Percentiles rank a stretch among this genome's conserved stretches.
Evolutionary conservation across 345 rosid genomes (phyloP).

Genomic region (Cochlearia excelsa): DNA sequence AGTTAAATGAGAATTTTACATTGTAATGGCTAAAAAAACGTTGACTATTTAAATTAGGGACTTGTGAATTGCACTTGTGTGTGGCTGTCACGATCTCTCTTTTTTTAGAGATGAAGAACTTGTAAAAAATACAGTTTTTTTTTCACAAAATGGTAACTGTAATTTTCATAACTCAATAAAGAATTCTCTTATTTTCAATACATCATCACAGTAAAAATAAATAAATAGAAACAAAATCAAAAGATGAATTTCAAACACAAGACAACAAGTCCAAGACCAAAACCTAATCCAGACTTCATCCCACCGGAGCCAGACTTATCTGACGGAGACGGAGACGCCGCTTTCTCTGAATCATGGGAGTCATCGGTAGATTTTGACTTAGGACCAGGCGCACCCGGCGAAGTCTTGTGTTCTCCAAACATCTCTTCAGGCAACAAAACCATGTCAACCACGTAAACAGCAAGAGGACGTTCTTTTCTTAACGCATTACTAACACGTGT

Average conservation of each 20-base stretch:
- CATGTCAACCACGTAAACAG: slow-evolving; percentile 73
- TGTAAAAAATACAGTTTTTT: too few species aligned
- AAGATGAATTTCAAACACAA: slow-evolving; percentile 49
- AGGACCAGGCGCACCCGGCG: slow-evolving; percentile 43
- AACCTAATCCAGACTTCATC: slow-evolving; percentile 41
- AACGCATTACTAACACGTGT: slow-evolving; percentile 64
- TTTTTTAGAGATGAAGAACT: too few species aligned
- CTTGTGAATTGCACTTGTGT: too few species aligned
- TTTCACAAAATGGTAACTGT: too few species aligned
- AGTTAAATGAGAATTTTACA: too few species aligned
- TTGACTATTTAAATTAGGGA: too few species aligned
- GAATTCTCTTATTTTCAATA: slow-evolving; percentile 8
- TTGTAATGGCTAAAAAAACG: too few species aligned
- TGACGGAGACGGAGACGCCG: slow-evolving; percentile 31
- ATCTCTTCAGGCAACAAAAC: slow-evolving; percentile 67
- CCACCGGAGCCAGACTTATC: slow-evolving; percentile 36
- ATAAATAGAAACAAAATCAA: slow-evolving; percentile 21
- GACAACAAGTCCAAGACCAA: slow-evolving; percentile 48
- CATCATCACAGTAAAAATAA: slow-evolving; percentile 9
- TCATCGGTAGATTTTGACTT: slow-evolving; percentile 21
- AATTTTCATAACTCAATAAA: slow-evolving; percentile 16
- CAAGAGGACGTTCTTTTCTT: slow-evolving; percentile 51
- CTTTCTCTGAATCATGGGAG: slow-evolving; percentile 29
- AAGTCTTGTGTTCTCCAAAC: slow-evolving; percentile 44
- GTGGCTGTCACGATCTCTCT: too few species aligned